Percentiles rank a stretch among this genome's conserved stretches.
Conservation (phyloP, 1,284 basidiomycete species). For the Inonotus obliquus region DNA sequence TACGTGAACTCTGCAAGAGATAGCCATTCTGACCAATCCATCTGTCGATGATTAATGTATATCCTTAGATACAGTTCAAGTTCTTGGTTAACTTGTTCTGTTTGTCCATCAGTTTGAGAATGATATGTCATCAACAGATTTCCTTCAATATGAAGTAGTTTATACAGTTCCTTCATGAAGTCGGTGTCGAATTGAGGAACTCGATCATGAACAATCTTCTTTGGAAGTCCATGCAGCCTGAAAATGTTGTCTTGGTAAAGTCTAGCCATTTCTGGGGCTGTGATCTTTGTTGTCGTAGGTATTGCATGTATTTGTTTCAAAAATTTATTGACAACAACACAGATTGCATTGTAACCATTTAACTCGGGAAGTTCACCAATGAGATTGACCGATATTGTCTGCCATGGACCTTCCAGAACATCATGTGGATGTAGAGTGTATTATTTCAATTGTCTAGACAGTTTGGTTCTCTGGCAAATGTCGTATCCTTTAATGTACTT, state of each 20-base stretch:
- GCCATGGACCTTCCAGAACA: background rate
- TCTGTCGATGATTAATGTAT: background rate
- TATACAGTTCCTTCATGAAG: background rate
- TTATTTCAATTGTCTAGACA: background rate
- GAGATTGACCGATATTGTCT: background rate
- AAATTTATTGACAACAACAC: background rate
- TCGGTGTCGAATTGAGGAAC: background rate
- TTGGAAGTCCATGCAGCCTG: background rate
- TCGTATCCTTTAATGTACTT: background rate
- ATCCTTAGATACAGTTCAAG: background rate
- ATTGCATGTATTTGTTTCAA: background rate
- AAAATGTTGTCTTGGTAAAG: background rate
- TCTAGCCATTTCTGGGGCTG: background rate
- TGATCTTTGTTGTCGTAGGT: background rate
- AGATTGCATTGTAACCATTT: background rate
- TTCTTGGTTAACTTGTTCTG: slow-evolving; percentile 3
- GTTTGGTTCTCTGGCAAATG: background rate
- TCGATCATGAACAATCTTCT: background rate
- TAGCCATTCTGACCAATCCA: background rate
- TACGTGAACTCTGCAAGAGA: background rate
- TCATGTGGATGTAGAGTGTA: background rate
- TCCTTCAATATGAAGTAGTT: background rate
- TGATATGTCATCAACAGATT: slow-evolving; percentile 27
- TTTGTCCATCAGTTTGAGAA: slow-evolving; percentile 24
- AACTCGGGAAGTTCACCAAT: background rate